Evolutionary conservation across 306 rosid species (phyloP).

Genomic region (Ormosia semicastrata): DNA sequence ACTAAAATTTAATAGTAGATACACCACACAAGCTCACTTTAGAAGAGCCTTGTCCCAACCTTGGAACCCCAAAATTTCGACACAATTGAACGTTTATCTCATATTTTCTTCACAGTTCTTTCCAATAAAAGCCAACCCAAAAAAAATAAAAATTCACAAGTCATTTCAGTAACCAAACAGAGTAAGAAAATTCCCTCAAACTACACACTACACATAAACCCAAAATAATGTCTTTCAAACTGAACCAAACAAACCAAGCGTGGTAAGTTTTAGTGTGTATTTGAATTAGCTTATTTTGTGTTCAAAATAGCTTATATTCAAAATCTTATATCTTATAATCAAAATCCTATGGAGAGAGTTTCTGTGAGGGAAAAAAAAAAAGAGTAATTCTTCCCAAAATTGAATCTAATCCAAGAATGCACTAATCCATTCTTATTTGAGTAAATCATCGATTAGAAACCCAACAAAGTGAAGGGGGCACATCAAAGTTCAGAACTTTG

Average conservation of each 20-base stretch:
- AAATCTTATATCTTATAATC: too few species aligned
- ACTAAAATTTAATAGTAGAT: too few species aligned
- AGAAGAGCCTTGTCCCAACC: background rate
- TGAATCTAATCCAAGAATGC: too few species aligned
- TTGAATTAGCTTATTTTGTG: too few species aligned
- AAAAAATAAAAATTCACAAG: background rate
- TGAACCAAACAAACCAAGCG: background rate
- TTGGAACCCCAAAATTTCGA: background rate
- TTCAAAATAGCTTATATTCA: too few species aligned
- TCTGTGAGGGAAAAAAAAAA: too few species aligned
- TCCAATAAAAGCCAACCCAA: background rate
- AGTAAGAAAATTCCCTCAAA: background rate
- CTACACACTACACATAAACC: background rate
- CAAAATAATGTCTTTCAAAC: background rate
- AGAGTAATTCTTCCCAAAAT: too few species aligned
- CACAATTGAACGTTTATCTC: background rate
- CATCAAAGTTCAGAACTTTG: background rate
- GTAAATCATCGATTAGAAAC: background rate
- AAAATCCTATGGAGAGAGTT: too few species aligned
- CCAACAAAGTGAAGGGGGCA: background rate
- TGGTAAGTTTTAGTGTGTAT: too few species aligned
- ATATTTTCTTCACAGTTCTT: background rate
- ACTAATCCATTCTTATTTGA: background rate
- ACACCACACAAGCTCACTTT: too few species aligned
- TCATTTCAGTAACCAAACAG: background rate